Evolutionary conservation across 2,329 filamentous ascomycete genomes (phyloP), one percentile per base, ranked within the genome.

Genomic region (Apiospora phragmitis): DNA sequence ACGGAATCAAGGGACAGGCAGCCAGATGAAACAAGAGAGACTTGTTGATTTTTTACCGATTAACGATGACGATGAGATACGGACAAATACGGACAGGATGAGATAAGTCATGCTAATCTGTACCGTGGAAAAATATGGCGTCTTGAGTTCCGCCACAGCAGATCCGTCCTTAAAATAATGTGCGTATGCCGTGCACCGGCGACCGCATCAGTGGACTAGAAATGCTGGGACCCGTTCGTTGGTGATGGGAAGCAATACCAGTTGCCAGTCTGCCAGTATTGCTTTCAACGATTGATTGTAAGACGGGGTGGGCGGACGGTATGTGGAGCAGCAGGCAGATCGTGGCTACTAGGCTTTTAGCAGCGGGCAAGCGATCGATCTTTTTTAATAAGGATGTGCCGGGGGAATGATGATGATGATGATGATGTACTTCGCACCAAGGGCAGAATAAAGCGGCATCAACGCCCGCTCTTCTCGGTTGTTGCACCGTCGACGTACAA

Each of bases 321-420:
- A 21, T 11, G 55, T 62, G 55, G 55, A 32, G 55, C 55, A 38
- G 11, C 6, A 38, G 21, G 55, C 55, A 38, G 55, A 62, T 62
- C 55, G 55, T 62, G 29, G 55, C 55, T 62, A n/a, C 51, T 59
- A 29, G 49, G 51, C 51, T 59, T 32, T 59, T 32, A 59, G 29
- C 18, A 21, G 55, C 55, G 55, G 32, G 32, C 55, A n/a, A 62
- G 55, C 55, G 55, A 62, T 62, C 55, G 55, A 62, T 62, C 55
- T 62, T 62, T 38, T n/a, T 62, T 38, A n/a, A 35, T 32, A 21
- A 59, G 51, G 51, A 59, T 59, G 29, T 59, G 51, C 51, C 51
- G 51, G 51, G 51, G 51, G 26, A n/a, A 47, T 32, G 24, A 32
- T 29, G 49, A 55, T 21, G 51, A 26, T 51, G n/a, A 59, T 21